A percentile compares a stretch with the other conserved stretches of the same genome.
Conservation (phyloP, 2,329 filamentous ascomycete genomes). For the Macrophomina tecta region DNA sequence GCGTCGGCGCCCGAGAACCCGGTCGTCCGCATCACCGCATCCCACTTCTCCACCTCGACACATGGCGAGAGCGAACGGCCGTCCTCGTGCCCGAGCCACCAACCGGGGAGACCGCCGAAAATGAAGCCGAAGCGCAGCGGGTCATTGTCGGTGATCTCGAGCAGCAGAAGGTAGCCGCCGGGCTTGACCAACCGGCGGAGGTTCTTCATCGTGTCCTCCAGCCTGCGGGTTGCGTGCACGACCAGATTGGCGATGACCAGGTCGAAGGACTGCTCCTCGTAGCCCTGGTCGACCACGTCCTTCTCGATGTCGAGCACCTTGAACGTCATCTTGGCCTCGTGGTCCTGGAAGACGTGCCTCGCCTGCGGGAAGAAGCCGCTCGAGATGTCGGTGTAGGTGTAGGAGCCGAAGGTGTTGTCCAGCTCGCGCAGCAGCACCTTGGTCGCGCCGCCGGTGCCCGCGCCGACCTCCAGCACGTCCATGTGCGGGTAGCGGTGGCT, state of each 20-base stretch:
- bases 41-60: neutral
- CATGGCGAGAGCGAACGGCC: slow-evolving; percentile 37
- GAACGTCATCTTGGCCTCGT: slow-evolving; percentile 26
- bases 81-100: slow-evolving; percentile 44
- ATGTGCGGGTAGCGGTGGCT: neutral
- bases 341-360: slow-evolving; percentile 4
- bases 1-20: slow-evolving; percentile 13
- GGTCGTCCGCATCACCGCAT: neutral
- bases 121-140: neutral
- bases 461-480: slow-evolving; percentile 30
- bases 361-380: slow-evolving; percentile 28
- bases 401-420: slow-evolving; percentile 25
- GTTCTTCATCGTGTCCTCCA: slow-evolving; percentile 29
- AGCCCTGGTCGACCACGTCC: slow-evolving; percentile 28
- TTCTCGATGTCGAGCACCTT: slow-evolving; percentile 29
- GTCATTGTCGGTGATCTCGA: slow-evolving; percentile 44
- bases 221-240: slow-evolving; percentile 31
- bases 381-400: slow-evolving; percentile 34
- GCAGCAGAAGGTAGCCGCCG: slow-evolving; percentile 12
- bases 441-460: slow-evolving; percentile 31
- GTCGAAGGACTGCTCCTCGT: slow-evolving; percentile 30
- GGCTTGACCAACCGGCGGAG: slow-evolving; percentile 2
- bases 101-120: slow-evolving; percentile 37
- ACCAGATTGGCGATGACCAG: slow-evolving; percentile 32
- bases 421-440: slow-evolving; percentile 13